Evolutionary conservation across 176 grass and related monocot species (phyloP).

Genomic region (Musa itinerans): DNA sequence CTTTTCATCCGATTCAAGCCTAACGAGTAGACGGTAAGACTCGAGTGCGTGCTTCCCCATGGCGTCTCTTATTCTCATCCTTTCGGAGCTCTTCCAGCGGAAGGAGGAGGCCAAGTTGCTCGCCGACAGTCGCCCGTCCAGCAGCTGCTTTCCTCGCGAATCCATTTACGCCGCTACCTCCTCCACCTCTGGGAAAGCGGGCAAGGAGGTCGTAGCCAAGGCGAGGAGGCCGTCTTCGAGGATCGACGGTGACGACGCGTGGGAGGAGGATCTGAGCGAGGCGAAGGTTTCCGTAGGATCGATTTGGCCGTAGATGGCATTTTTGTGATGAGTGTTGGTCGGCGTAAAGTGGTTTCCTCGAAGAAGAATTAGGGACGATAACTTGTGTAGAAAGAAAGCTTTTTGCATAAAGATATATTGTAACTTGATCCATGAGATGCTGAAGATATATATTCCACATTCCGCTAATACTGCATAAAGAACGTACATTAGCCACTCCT

Average conservation of each 20-base stretch:
- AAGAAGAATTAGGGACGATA: too few species aligned
- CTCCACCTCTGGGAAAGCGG: not conserved
- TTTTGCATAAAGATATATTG: too few species aligned
- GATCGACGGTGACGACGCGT: not conserved
- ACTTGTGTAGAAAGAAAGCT: too few species aligned
- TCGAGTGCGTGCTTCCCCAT: not conserved
- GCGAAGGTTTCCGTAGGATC: not conserved
- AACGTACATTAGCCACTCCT: too few species aligned
- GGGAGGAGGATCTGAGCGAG: not conserved
- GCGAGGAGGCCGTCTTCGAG: not conserved
- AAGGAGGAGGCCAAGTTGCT: not conserved
- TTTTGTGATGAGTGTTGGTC: too few species aligned
- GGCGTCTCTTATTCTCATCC: constrained; percentile 2
- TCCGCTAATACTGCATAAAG: too few species aligned
- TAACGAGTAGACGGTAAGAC: too few species aligned
- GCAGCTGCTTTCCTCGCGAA: not conserved
- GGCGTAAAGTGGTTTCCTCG: too few species aligned
- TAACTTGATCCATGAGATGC: too few species aligned
- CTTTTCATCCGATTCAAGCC: too few species aligned
- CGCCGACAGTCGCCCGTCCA: not conserved
- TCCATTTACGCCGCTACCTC: not conserved
- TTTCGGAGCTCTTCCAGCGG: not conserved
- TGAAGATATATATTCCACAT: too few species aligned
- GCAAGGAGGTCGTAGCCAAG: not conserved
- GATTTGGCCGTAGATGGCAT: not conserved